Base-by-base conservation (phyloP, 2,329 filamentous ascomycete genomes). In the Nigrospora oryzae region DNA sequence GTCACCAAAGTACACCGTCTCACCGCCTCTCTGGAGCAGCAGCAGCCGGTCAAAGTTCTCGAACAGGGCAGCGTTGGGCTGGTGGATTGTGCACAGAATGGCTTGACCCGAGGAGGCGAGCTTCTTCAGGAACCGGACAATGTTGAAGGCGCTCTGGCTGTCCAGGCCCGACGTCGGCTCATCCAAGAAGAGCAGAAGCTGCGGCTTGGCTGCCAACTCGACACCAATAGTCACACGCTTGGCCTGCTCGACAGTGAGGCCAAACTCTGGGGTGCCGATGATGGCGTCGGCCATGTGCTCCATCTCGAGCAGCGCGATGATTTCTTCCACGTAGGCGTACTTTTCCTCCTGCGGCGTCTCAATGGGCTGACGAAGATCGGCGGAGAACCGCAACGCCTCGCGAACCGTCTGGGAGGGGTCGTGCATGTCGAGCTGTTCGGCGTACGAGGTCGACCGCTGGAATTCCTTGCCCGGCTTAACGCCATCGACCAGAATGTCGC, bases 191-290 rank as follows among this genome's bases (percentile, higher is more conserved):
- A 90, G 73, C 1, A 89, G 73, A 6, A 89, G 69, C 52, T 87
- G 77, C 1, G 85, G 85, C 64, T 86, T 93, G 14, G 89, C 89
- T 10, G 87, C 88, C 8, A 95, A 73, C 59, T 95, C 89, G 11
- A 95, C 88, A 55, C 87, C 89, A 47, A 95, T 95, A 0, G 89
- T 95, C n/a, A 95, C 78, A 55, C 88, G 85, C 65, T 82, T 82
- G 41, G 76, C 71, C 62, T 81, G 75, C 56, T 81, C 78, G 12
- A 80, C 76, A 4, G 82, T 85, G 19, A 86, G 69, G 49, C 86
- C 89, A 57, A 86, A 83, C 56, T 90, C 76, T 4, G 74, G 69
- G 3, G 64, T 67, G 30, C 77, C 76, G 41, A 81, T 79, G 31
- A 80, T 74, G 45, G 73, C 75, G 56, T 81, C 77, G 1, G 77